Evolutionary conservation across 768 basidiomycete species (phyloP).

Genomic region (Boletus eberwhitei): DNA sequence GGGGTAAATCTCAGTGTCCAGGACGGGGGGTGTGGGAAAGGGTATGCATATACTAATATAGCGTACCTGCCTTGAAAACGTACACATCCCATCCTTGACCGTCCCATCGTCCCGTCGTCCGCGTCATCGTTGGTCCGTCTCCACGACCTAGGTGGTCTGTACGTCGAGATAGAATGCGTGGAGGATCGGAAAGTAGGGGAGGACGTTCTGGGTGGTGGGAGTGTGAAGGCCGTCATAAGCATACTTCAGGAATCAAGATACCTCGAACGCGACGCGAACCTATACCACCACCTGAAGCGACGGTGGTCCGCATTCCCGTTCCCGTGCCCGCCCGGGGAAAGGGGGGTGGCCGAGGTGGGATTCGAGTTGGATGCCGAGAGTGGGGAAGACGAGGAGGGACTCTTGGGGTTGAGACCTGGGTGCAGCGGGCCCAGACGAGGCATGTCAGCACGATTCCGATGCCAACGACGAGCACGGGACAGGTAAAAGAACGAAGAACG

Average conservation of each 20-base stretch:
- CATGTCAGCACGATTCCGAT: constrained; percentile 15
- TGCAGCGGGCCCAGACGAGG: constrained; percentile 37
- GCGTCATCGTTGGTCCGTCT: not conserved
- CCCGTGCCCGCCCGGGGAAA: constrained; percentile 12
- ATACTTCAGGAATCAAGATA: constrained; percentile 27
- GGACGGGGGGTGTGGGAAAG: constrained; percentile 7
- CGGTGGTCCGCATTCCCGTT: too few species aligned
- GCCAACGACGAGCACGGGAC: not conserved
- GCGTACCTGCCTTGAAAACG: not conserved
- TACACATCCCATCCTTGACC: not conserved
- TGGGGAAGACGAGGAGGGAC: constrained; percentile 63
- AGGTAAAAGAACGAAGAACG: not conserved
- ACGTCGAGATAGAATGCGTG: constrained; percentile 58
- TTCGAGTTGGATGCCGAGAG: constrained; percentile 73
- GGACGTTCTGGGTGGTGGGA: constrained; percentile 45
- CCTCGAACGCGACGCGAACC: constrained; percentile 61
- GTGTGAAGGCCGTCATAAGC: too few species aligned
- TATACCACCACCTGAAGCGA: constrained; percentile 19
- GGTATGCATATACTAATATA: not conserved
- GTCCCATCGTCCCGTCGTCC: too few species aligned
- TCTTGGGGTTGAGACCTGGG: constrained; percentile 48
- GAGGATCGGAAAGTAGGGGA: constrained; percentile 63
- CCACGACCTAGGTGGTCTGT: constrained; percentile 18
- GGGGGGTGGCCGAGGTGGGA: constrained; percentile 57
- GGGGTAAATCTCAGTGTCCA: too few species aligned